These are phyloP conservation scores for Amauroascus verrucosus DNA, from an alignment of 2,329 filamentous ascomycete genomes.

Conservation along the genomic window DNA sequence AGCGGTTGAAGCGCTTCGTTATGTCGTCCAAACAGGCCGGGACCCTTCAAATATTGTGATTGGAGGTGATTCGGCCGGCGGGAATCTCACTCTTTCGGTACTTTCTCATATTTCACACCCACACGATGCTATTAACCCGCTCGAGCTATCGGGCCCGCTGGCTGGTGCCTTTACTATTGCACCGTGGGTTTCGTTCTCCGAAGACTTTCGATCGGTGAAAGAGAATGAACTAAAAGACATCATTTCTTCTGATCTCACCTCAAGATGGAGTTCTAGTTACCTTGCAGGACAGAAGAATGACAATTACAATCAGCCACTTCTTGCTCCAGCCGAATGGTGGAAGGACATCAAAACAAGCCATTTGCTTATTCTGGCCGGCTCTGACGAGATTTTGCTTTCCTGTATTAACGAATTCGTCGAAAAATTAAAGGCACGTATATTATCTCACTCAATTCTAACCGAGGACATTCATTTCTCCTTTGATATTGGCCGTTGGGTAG, in stretches of 20 bases:
- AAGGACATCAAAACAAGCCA: slow-evolving; percentile 38
- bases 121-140: slow-evolving; percentile 41
- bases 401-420: slow-evolving; percentile 43
- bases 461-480: not conserved
- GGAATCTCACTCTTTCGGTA: slow-evolving; percentile 32
- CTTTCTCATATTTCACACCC: slow-evolving; percentile 43
- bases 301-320: slow-evolving; percentile 45
- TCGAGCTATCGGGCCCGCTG: slow-evolving; percentile 37
- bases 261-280: slow-evolving; percentile 42
- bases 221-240: slow-evolving; percentile 44
- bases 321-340: slow-evolving; percentile 47
- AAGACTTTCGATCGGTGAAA: slow-evolving; percentile 33
- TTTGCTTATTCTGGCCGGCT: slow-evolving; percentile 46
- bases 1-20: slow-evolving; percentile 32
- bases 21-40: slow-evolving; percentile 30
- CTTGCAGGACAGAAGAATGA: slow-evolving; percentile 35
- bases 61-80: slow-evolving; percentile 38
- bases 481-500: not conserved
- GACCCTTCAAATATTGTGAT: slow-evolving; percentile 30
- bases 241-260: slow-evolving; percentile 34
- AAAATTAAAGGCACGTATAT: slow-evolving; percentile 37
- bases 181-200: slow-evolving; percentile 49
- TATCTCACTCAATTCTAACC: not conserved
- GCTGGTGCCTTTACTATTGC: slow-evolving; percentile 46
- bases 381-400: slow-evolving; percentile 48